Base-by-base conservation (phyloP, 768 basidiomycete genomes). In the Dacryopinax primogenitus region DNA sequence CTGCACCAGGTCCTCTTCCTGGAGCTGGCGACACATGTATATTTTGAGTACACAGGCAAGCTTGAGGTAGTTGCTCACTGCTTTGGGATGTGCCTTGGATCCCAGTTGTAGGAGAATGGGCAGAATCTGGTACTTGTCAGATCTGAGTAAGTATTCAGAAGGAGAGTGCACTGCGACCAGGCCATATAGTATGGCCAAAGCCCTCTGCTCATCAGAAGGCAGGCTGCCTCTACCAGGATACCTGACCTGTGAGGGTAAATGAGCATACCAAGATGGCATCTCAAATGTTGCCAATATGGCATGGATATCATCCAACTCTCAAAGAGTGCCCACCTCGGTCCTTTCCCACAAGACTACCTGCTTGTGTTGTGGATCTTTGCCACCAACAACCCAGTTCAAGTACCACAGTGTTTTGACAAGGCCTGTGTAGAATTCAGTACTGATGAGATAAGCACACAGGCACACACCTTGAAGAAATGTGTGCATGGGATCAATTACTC, bases 401-500 rank as follows among this genome's bases (percentile, higher is more conserved):
- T 7, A 44, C 41, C 41, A 44, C 18, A 44, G 18, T 15, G 18
- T 44, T 23, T 44, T 44, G 7, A 23, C 23, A 4, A 44, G 41
- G 7, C 41, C n/a, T n/a, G n/a, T n/a, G n/a, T n/a, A n/a, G n/a
- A n/a, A n/a, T n/a, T n/a, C n/a, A n/a, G n/a, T n/a, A n/a, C n/a
- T n/a, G n/a, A n/a, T n/a, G n/a, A n/a, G n/a, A n/a, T n/a, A n/a
- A n/a, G n/a, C 18, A 63, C 18, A 33, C 32, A 11, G 30, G 26
- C 13, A 30, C 33, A 26, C 23, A 64, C 63, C 64, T 30, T 61
- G 32, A 23, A 65, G 58, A 4, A 65, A 23, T 21, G 36, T 65
- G 33, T 65, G 64, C 64, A 65, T 65, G 2, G 64, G 64, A 58
- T 65, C 64, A 13, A 65, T 18, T 6, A 65, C 58, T 1, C 18